Evolutionary conservation across 768 basidiomycete genomes (phyloP).

Genomic region (Tylopilus intermedius): DNA sequence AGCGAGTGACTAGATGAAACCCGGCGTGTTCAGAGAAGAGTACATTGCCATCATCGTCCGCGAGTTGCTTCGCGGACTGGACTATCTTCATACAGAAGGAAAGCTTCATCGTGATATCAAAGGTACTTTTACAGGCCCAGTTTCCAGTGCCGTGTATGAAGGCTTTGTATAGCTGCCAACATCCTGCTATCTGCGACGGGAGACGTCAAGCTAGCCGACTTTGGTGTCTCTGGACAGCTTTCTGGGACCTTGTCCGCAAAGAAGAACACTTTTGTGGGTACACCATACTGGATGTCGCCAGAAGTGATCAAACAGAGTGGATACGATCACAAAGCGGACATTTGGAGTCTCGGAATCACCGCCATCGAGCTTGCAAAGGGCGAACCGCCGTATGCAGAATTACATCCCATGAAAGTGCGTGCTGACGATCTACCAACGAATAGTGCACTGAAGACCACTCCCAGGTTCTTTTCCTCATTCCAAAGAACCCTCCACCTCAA

Average conservation of each 20-base stretch:
- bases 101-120: constrained; percentile 99
- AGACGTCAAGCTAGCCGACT: constrained; percentile 97
- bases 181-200: constrained; percentile 88
- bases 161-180: constrained; percentile 67
- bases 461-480: constrained; percentile 95
- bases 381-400: constrained; percentile 95
- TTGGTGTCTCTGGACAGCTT: constrained; percentile 96
- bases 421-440: background rate
- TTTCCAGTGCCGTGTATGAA: background rate
- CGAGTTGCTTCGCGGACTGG: constrained; percentile 86
- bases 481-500: constrained; percentile 91
- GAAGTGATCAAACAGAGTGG: constrained; percentile 99
- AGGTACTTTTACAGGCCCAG: constrained; percentile 45
- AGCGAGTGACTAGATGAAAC: constrained; percentile 75
- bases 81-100: constrained; percentile 93
- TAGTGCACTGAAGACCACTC: background rate
- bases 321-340: constrained; percentile 98
- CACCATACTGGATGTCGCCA: constrained; percentile 99
- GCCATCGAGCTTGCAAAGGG: constrained; percentile 97
- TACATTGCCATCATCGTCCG: constrained; percentile 97
- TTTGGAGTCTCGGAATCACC: constrained; percentile 97
- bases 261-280: constrained; percentile 98
- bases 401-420: constrained; percentile 97
- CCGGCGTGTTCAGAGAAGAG: constrained; percentile 95
- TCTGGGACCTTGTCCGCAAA: constrained; percentile 88